Percentiles rank a stretch among this genome's conserved stretches.
Evolutionary conservation across 345 rosid species (phyloP).

Genomic region (Trapa incisa): DNA sequence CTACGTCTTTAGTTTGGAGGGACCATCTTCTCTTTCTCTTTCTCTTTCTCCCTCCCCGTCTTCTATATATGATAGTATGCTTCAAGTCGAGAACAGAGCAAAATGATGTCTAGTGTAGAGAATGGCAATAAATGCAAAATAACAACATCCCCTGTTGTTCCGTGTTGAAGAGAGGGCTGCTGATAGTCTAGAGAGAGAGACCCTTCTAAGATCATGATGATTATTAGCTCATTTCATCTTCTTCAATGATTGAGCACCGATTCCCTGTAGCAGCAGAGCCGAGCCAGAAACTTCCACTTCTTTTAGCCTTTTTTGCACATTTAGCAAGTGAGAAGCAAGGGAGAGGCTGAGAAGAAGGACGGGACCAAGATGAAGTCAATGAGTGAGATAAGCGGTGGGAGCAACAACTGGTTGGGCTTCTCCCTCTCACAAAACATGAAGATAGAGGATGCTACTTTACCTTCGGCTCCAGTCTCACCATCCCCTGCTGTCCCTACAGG

Average conservation of each 20-base stretch:
- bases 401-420: slow-evolving; percentile 53
- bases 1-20: slow-evolving; percentile 26
- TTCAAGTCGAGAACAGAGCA: background rate
- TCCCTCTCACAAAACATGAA: slow-evolving; percentile 66
- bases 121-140: background rate
- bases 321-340: background rate
- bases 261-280: background rate
- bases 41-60: background rate
- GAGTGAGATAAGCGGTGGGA: slow-evolving; percentile 26
- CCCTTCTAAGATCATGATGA: background rate
- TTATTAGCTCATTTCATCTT: too few relatives aligned
- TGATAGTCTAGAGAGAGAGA: background rate
- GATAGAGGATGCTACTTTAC: slow-evolving; percentile 33
- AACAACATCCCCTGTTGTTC: background rate
- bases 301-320: background rate
- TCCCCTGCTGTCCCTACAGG: slow-evolving; percentile 21
- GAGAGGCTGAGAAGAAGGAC: background rate
- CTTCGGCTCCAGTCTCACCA: slow-evolving; percentile 11
- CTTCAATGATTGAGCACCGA: background rate
- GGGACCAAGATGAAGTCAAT: slow-evolving; percentile 21
- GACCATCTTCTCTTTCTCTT: slow-evolving; percentile 13
- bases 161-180: too few relatives aligned
- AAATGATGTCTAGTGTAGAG: too few relatives aligned
- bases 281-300: background rate
- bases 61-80: background rate